Evolutionary conservation across 345 rosid species (phyloP), one percentile per base, ranked within the genome.

Genomic region (Gossypium bickii): DNA sequence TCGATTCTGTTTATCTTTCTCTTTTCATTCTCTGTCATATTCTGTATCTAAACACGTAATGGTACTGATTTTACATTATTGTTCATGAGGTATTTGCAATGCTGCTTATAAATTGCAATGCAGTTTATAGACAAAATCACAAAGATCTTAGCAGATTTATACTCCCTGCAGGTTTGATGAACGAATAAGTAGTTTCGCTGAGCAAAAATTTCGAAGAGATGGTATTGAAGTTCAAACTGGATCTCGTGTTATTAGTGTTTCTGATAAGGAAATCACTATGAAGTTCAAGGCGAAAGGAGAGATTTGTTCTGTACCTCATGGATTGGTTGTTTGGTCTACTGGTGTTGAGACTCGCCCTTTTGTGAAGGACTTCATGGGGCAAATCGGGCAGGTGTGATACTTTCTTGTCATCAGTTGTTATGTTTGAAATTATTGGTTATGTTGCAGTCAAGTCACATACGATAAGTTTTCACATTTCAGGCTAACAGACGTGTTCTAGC

Each of bases 311-410:
- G 12, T 93, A 71, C 93, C 97, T 27, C 92, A 92, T 82, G 99
- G 99, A 47, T 77, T 96, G 85, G 85, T 96, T 78, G 77, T 96
- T 67, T 93, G 98, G 99, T 96, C 99, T 53, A 87, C 99, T 61
- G 98, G 99, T 38, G 78, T 93, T 72, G 88, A 87, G 73, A 86
- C 97, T 76, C 97, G 92, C 38, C 98, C 98, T 20, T 81, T 89
- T 20, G 85, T 93, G 68, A 84, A 66, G 70, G 89, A 96, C 86
- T 84, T 93, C 77, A 96, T 93, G 99, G 88, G 86, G 80, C 91
- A 93, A 85, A 82, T 96, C 77, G 97, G 89, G 34, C 99, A 96
- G 97, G 97, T 91, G 16, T n/a, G 6, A 16, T 59, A 69, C 44
- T 71, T 44, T 76, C 56, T 61, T 55, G 9, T 22, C 64, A 64